Evolutionary conservation across 169 alveolate species (phyloP), one percentile per base, ranked within the genome.

Genomic region (Haemoproteus tartakovskyi): DNA sequence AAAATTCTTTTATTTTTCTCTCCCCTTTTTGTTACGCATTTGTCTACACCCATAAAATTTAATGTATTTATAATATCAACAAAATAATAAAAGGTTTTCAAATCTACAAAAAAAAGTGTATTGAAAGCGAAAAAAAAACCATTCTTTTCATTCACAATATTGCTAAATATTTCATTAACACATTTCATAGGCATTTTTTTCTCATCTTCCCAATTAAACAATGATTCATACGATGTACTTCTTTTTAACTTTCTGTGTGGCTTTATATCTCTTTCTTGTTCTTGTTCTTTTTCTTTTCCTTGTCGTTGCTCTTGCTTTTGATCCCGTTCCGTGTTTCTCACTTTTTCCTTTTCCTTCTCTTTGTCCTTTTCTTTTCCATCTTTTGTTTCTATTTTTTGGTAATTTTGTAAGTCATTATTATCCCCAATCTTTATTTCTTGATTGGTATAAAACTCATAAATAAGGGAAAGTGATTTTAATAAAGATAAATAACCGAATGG

Each of bases 101-200:
- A 67, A 19, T 67, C 26, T 36, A 70, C 43, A 67, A 67, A 67
- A 27, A 52, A 67, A 8, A 67, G 16, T 6, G 70, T 45, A 33
- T 67, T 67, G 14, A 67, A 47, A 26, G 54, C 41, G 41, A 52
- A 67, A 14, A 67, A 67, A 26, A 67, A 67, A 14, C 82, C 82
- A 30, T 43, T 52, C n/a, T 67, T 47, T 27, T 67, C 82, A 67
- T 52, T 67, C 22, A 67, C 48, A 2, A 67, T 16, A 46, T 54
- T 16, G 30, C 33, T 16, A 57, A 67, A 67, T 16, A 52, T 38
- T 0, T 67, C 46, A 37, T 30, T 52, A 11, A 67, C 12, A 52
- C 50, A 16, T 26, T 67, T 30, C 24, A 40, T 52, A 8, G 22
- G 27, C 12, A 33, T n/a, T 63, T 18, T 37, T 2, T 67, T 21